Base-by-base conservation (phyloP, 2,329 filamentous ascomycete species). In the Apiospora koreana region DNA sequence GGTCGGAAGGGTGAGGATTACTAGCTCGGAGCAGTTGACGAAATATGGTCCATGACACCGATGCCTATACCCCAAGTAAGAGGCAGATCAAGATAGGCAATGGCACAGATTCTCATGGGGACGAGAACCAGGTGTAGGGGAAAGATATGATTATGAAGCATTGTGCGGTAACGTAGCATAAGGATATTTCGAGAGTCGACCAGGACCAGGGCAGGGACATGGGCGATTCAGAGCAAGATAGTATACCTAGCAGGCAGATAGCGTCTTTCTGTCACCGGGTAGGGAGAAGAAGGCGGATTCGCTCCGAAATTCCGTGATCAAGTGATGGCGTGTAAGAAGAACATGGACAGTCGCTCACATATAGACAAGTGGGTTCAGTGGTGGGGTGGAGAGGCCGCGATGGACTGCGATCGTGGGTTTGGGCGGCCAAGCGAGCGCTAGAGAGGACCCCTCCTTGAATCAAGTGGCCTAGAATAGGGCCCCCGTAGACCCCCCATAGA, bases 131-230 rank as follows among this genome's bases (percentile, higher is more conserved):
- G 21, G 31, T n/a, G 54, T 62, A 62, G 31, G 54, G 54, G 31
- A 62, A 12, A 21, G 31, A 21, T 38, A 38, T n/a, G 54, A 38
- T 62, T 62, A 62, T 62, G 54, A 62, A 62, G 54, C 54, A 62
- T 62, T 62, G 54, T 62, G 54, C 31, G 54, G 54, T 38, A 62
- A 62, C 54, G 54, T 38, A 62, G n/a, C 54, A 62, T 62, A 38
- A 38, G 54, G 28, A 62, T 62, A 62, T 62, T 14, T 38, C 54
- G 21, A 14, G 31, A 62, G 35, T n/a, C 28, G 21, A 38, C 31
- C 54, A n/a, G 31, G 21, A n/a, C 31, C 54, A 38, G 54, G 31
- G 54, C 54, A 62, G 31, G 54, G 54, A 62, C 54, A 62, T 62
- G 54, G 54, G 54, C 54, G 54, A 38, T 38, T 62, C 54, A 62